These are phyloP conservation scores for Pythium phragmiticola DNA, from an alignment of 352 stramenopile species.

Conservation along the genomic window DNA sequence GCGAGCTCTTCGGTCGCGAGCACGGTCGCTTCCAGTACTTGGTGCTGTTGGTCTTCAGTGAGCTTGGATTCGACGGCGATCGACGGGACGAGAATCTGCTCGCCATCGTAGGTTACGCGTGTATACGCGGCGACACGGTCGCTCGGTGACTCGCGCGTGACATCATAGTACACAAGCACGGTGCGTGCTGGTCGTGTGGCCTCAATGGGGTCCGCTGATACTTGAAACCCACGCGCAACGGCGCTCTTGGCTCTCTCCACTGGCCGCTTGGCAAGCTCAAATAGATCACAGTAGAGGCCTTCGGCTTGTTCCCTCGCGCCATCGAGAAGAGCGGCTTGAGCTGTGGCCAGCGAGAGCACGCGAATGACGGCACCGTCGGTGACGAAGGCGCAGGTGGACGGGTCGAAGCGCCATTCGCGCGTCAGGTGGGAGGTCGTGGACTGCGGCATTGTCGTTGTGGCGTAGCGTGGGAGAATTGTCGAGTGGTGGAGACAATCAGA, in stretches of 20 bases:
- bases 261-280: conserved; percentile 4
- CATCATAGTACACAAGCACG: conserved; percentile 15
- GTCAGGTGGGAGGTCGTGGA: neutral
- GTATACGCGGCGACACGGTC: conserved; percentile 11
- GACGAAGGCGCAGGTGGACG: neutral
- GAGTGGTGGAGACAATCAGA: neutral
- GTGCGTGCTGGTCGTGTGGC: conserved; percentile 1
- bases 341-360: conserved; percentile 8
- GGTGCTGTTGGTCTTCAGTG: neutral
- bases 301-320: conserved; percentile 12
- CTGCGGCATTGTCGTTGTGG: neutral
- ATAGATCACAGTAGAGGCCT: conserved; percentile 9
- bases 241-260: conserved; percentile 3
- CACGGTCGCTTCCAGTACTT: conserved; percentile 3
- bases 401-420: conserved; percentile 10
- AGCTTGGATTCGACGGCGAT: conserved; percentile 2
- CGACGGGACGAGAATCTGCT: conserved; percentile 5
- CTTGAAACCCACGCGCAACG: neutral
- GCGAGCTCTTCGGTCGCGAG: conserved; percentile 13
- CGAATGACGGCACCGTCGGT: conserved; percentile 10
- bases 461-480: neutral
- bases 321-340: conserved; percentile 5
- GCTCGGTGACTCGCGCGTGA: conserved; percentile 1
- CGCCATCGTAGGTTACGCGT: conserved; percentile 10
- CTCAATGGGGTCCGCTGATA: neutral